Evolutionary conservation across 371 early-diverging fungal genomes (phyloP), one percentile per base, ranked within the genome.

Genomic region (Basidiobolus heterosporus): DNA sequence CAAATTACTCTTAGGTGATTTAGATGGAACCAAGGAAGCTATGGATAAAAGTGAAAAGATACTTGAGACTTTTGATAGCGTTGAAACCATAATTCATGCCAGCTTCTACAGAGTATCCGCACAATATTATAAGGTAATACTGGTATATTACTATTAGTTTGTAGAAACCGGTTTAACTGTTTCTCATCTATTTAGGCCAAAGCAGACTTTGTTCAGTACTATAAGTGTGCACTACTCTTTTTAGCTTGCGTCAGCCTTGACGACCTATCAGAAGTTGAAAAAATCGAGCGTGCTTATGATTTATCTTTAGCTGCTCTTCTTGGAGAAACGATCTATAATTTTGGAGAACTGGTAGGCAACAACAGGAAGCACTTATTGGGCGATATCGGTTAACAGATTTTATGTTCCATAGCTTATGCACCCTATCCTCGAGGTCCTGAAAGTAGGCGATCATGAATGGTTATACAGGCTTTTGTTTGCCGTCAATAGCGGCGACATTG

Each of bases 291-390:
- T 41, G 96, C 96, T 9, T 79, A 85, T 49, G 94, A 96, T 47
- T 69, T 98, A 59, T 69, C 89, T 0, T 62, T 96, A 18, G 77
- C 91, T 8, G 98, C 96, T 1, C 60, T 98, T 38, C 64, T 98
- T 16, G 91, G 93, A 21, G 93, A 93, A 42, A 86, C 78, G 37
- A 83, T 98, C 37, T 98, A 95, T 68, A 96, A 96, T 70, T 98
- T 98, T 82, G 96, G 98, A 48, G 93, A 95, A 63, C 64, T 98
- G 72, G 87, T 88, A 70, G 60, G 69, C 39, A 23, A 5, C 37
- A 21, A 22, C 1, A 19, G 15, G 11, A 35, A 13, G 18, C 18
- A 7, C 2, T 45, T 17, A 15, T 16, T 18, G 35, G n/a, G 1
- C 20, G n/a, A 16, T 37, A 40, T 9, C 20, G 23, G n/a, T 23